phyloP scores from a whole-genome alignment of 1,284 basidiomycete species.

The Irpex sp. region DNA sequence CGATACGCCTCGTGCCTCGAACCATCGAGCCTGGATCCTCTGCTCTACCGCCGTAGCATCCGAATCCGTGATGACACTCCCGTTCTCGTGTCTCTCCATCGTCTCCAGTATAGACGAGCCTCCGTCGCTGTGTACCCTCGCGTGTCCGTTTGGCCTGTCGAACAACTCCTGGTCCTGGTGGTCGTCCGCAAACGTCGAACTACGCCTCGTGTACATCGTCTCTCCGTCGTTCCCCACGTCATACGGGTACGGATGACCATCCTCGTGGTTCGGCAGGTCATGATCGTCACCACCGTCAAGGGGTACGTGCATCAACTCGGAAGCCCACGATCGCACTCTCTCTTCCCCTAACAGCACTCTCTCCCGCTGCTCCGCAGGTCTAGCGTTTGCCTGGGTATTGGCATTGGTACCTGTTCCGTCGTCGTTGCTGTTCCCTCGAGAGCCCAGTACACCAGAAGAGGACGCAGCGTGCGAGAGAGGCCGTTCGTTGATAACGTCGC shows the following conservation, averaged over 20 bases:
- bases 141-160: neutral
- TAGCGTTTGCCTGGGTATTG: neutral
- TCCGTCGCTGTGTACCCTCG: neutral
- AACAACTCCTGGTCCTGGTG: neutral
- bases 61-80: conserved; percentile 2
- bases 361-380: neutral
- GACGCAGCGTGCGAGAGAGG: conserved; percentile 3
- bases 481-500: conserved; percentile 13
- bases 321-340: neutral
- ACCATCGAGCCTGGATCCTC: conserved; percentile 9
- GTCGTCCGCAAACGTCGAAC: conserved; percentile 3
- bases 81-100: conserved; percentile 14
- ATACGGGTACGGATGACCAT: neutral
- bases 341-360: neutral
- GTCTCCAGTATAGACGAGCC: conserved; percentile 8
- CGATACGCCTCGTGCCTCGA: neutral
- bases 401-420: neutral
- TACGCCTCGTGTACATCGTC: neutral
- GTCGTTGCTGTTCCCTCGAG: neutral
- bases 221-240: neutral
- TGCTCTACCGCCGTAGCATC: conserved; percentile 6
- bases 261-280: neutral
- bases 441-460: neutral
- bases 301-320: neutral
- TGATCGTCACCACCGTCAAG: neutral